Conservation (phyloP, 2,329 filamentous ascomycete genomes). For the Colletotrichum gloeosporioides region DNA sequence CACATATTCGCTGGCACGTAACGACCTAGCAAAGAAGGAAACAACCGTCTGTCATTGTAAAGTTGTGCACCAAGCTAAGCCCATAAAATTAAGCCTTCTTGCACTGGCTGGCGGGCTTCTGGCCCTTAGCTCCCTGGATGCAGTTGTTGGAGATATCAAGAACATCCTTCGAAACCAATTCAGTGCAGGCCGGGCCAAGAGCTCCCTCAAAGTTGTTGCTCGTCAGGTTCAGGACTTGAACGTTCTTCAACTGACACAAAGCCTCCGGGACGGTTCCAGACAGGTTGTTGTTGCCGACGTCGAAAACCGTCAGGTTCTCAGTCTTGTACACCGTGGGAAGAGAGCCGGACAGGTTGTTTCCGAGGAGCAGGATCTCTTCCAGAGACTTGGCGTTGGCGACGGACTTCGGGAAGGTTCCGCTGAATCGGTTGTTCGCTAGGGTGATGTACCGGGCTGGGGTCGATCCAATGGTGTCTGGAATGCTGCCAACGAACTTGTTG, state of each 20-base stretch:
- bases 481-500: neutral
- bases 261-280: neutral
- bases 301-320: neutral
- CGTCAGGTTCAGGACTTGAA: neutral
- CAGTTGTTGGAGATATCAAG: constrained; percentile 1
- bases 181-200: neutral
- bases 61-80: neutral
- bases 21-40: neutral
- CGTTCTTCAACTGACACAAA: neutral
- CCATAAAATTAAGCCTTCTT: neutral
- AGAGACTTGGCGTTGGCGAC: neutral
- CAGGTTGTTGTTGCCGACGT: constrained; percentile 1
- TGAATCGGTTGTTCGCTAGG: neutral
- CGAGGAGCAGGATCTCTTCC: neutral
- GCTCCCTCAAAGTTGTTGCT: neutral
- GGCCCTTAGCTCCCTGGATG: neutral
- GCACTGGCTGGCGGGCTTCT: neutral
- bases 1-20: neutral
- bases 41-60: neutral
- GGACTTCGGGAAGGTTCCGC: neutral
- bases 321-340: neutral
- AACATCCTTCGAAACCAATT: neutral
- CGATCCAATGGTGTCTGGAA: neutral
- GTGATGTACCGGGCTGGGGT: neutral
- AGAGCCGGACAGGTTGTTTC: neutral